Percentiles rank a stretch among this genome's conserved stretches.
These are phyloP conservation scores for Circinella umbellata DNA, from an alignment of 371 early-diverging fungal genomes.

Conservation along the genomic window DNA sequence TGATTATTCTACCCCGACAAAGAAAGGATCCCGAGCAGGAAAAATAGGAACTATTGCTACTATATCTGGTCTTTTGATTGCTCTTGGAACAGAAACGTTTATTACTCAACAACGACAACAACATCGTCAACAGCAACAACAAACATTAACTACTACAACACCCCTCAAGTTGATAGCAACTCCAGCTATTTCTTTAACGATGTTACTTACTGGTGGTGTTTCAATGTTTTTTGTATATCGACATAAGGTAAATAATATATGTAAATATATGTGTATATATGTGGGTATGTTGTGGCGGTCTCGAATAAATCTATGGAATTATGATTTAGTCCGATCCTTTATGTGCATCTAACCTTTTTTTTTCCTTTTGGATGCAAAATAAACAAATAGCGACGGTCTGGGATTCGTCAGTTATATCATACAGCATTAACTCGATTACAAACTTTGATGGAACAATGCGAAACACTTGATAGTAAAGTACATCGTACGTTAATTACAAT, in stretches of 20 bases:
- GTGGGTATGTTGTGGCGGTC: too few relatives aligned
- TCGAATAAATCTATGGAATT: too few relatives aligned
- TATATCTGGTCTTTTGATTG: conserved; percentile 21
- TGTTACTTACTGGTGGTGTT: conserved; percentile 33
- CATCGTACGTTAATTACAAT: conserved; percentile 66
- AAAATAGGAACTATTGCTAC: conserved; percentile 21
- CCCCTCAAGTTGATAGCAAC: conserved; percentile 12
- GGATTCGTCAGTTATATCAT: conserved; percentile 56
- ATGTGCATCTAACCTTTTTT: neutral
- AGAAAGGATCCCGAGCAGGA: conserved; percentile 6
- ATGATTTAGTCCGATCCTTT: too few relatives aligned
- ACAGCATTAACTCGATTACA: conserved; percentile 55
- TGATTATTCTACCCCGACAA: conserved; percentile 19
- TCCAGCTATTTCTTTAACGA: conserved; percentile 23
- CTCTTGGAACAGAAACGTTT: conserved; percentile 21
- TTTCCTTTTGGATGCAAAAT: neutral
- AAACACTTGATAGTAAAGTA: conserved; percentile 60
- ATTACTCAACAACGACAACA: conserved; percentile 7
- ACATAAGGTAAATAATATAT: conserved; percentile 36
- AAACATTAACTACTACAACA: conserved; percentile 1
- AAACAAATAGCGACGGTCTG: conserved; percentile 47
- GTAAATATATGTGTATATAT: neutral
- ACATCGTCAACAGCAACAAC: conserved; percentile 13
- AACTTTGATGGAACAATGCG: conserved; percentile 55
- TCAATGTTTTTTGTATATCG: conserved; percentile 46